Conservation (phyloP, 2,329 filamentous ascomycete genomes). For the Arthrinium phaeospermum region DNA sequence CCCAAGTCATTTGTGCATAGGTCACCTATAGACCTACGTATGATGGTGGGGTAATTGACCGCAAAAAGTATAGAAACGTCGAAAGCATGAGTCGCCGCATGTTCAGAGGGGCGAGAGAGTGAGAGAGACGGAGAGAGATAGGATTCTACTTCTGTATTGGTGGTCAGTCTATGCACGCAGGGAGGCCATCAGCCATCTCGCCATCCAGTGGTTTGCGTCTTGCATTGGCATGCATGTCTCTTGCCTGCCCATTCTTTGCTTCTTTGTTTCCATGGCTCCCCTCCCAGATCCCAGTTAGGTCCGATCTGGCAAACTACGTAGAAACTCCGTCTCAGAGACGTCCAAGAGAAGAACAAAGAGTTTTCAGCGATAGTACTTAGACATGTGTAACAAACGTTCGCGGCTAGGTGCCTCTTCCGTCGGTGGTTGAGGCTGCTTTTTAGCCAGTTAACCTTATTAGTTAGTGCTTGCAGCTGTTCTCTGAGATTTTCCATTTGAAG, state of each 20-base stretch:
- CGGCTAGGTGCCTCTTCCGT: background rate
- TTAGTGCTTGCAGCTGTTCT: slow-evolving; percentile 17
- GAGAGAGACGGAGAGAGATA: background rate
- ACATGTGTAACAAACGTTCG: background rate
- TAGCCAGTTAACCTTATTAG: slow-evolving; percentile 8
- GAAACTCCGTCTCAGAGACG: background rate
- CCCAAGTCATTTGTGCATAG: slow-evolving; percentile 15
- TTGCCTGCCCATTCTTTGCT: background rate
- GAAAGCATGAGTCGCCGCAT: slow-evolving; percentile 6
- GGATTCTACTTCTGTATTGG: background rate
- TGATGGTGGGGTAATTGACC: slow-evolving; percentile 1
- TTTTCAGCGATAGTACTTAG: background rate
- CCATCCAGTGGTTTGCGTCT: background rate
- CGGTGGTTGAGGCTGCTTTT: slow-evolving; percentile 3
- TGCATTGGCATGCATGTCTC: background rate
- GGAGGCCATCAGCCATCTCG: background rate
- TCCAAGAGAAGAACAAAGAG: background rate
- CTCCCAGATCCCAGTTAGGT: background rate
- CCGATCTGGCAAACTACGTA: background rate
- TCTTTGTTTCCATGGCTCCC: background rate
- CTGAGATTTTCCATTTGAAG: slow-evolving; percentile 13
- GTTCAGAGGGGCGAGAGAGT: background rate
- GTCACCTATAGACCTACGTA: slow-evolving; percentile 11
- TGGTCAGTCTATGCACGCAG: background rate
- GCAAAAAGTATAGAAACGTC: slow-evolving; percentile 1